Evolutionary conservation across 306 rosid genomes (phyloP), one percentile per base, ranked within the genome.

Genomic region (Prunus davidiana): DNA sequence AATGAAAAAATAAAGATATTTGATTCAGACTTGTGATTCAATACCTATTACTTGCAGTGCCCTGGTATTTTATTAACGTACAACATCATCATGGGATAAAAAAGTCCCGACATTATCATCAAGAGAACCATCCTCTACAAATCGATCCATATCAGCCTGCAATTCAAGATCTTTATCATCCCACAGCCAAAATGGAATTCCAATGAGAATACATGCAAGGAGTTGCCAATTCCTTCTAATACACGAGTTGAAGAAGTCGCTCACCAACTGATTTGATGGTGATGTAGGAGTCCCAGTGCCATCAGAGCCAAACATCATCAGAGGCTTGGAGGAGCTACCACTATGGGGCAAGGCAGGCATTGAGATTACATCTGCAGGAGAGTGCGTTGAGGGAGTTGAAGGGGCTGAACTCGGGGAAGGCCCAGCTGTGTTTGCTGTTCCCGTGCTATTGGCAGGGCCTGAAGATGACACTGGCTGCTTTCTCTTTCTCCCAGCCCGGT

Each of bases 381-480:
- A 92, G 86, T 96, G 99, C 56, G 98, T 89, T 22, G 99, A 96
- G 68, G 99, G 97, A 54, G 99, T 92, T 72, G 99, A 96, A 58
- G 99, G 99, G 46, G 99, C 99, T 60, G 98, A 96, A 84, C 99
- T 93, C 60, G 98, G 97, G 34, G 98, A 96, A 11, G 98, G 98
- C 28, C 99, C 99, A 8, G 99, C 83, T 0, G 98, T 93, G 85
- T 96, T 96, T 66, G 94, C 97, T 13, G 99, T 96, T 83, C 99
- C 99, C 18, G 99, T 83, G 84, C 99, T 96, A 81, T 92, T 96
- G 64, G 99, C 99, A 77, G 99, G 97, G 65, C 98, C 99, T 13
- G 97, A 96, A 82, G 99, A 96, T 69, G 99, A 91, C 50, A 87
- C 97, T 20, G 97, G 92, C 72, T 92, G 98, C 85, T 96, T 96